These are phyloP conservation scores for Mortierella sp. DNA, from an alignment of 371 early-diverging fungal species.

Conservation along the genomic window DNA sequence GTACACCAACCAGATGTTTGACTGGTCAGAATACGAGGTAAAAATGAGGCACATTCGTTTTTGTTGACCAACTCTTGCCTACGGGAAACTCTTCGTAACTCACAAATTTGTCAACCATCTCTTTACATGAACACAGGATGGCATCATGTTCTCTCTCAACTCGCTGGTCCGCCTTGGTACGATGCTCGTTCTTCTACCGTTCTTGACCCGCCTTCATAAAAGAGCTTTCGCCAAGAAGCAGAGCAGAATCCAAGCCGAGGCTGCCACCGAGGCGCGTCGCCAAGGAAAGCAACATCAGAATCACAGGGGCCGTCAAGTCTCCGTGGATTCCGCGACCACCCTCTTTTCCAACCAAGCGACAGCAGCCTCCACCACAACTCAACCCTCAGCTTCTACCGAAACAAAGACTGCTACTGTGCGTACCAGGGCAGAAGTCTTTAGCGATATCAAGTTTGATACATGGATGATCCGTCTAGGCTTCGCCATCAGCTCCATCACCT, in stretches of 20 bases:
- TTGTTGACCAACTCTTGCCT: too few relatives aligned
- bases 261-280: not conserved
- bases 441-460: conserved; percentile 56
- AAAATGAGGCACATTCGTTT: not conserved
- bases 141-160: conserved; percentile 32
- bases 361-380: not conserved
- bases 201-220: conserved; percentile 21
- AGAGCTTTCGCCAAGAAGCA: conserved; percentile 18
- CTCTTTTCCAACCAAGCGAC: too few relatives aligned
- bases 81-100: too few relatives aligned
- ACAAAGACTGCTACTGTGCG: not conserved
- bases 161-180: conserved; percentile 25
- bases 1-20: conserved; percentile 36
- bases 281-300: not conserved
- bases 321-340: too few relatives aligned
- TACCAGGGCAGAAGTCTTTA: conserved; percentile 21
- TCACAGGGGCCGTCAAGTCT: too few relatives aligned
- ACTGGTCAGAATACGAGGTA: conserved; percentile 41
- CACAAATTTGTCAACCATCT: not conserved
- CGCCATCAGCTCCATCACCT: conserved; percentile 45
- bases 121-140: conserved; percentile 25
- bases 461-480: conserved; percentile 61
- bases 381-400: not conserved
- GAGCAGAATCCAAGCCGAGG: not conserved
- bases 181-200: conserved; percentile 25